Conservation (phyloP, 768 basidiomycete species). For the Agaricus sinodeliciosus region DNA sequence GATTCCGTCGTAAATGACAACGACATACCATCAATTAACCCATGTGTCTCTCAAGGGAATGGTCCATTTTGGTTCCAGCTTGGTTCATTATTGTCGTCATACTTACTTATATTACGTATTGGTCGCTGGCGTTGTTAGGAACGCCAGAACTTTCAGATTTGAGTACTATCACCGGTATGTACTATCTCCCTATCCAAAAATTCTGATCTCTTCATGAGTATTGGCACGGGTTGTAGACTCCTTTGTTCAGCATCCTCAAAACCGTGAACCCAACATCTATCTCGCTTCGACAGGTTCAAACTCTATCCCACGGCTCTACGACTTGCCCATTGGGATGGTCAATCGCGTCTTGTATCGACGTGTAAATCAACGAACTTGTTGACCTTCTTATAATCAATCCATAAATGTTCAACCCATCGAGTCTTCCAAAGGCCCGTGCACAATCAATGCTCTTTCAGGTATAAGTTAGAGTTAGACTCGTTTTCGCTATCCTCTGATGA, state of each 20-base stretch:
- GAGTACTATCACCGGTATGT: conserved; percentile 59
- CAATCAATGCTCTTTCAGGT: no score
- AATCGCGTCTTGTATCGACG: conserved; percentile 61
- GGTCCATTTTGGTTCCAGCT: conserved; percentile 77
- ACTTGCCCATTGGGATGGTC: conserved; percentile 77
- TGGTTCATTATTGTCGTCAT: conserved; percentile 67
- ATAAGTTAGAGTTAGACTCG: no score
- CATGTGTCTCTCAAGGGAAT: conserved; percentile 51
- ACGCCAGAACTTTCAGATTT: conserved; percentile 69
- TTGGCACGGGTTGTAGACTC: conserved; percentile 48
- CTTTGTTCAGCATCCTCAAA: conserved; percentile 43
- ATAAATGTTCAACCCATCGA: no score
- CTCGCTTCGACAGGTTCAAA: conserved; percentile 36
- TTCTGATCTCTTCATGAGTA: background rate
- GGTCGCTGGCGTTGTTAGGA: conserved; percentile 61
- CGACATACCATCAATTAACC: background rate
- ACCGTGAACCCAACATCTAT: conserved; percentile 37
- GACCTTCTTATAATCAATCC: no score
- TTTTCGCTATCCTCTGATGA: no score
- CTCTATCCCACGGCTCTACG: conserved; percentile 63
- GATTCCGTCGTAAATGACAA: background rate
- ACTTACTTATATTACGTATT: conserved; percentile 72
- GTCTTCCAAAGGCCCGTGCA: no score
- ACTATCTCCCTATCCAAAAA: no score
- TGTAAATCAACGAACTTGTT: conserved; percentile 3